phyloP scores from a whole-genome alignment of 352 stramenopile species.

The Globisporangium nagaii region DNA sequence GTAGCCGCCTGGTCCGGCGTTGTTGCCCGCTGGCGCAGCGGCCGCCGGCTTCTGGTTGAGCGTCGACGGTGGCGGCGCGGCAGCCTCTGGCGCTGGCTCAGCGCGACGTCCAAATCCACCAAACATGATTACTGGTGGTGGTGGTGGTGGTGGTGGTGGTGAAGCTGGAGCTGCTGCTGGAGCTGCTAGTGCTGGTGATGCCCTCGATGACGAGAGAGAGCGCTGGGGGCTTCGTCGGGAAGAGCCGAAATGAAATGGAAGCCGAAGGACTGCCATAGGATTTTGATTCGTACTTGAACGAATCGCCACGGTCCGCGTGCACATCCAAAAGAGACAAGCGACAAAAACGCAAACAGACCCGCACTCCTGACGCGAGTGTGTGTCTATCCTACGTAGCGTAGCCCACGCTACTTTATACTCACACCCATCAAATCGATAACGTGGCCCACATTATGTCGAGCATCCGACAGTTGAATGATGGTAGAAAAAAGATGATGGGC shows the following conservation, averaged over 20 bases:
- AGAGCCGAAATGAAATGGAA: background rate
- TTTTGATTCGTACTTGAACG: background rate
- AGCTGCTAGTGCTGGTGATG: no score
- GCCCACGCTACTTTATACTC: background rate
- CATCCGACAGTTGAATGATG: no score
- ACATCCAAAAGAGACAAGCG: background rate
- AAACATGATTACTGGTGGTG: conserved; percentile 14
- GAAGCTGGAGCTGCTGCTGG: background rate
- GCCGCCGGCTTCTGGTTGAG: conserved; percentile 19
- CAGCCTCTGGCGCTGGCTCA: conserved; percentile 11
- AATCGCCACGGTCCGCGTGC: background rate
- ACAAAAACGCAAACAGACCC: no score
- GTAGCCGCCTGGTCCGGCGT: conserved; percentile 42
- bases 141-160: background rate
- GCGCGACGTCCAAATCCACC: conserved; percentile 16
- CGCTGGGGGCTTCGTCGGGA: background rate
- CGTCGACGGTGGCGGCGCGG: conserved; percentile 3
- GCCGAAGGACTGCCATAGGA: background rate
- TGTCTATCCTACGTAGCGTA: no score
- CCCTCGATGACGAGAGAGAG: no score
- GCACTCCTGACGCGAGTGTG: no score
- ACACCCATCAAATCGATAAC: background rate
- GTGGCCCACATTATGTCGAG: no score
- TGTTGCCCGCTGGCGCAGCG: background rate
- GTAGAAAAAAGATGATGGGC: background rate